Evolutionary conservation across 768 basidiomycete species (phyloP).

Genomic region (Tubosaeta brunneosetosa): DNA sequence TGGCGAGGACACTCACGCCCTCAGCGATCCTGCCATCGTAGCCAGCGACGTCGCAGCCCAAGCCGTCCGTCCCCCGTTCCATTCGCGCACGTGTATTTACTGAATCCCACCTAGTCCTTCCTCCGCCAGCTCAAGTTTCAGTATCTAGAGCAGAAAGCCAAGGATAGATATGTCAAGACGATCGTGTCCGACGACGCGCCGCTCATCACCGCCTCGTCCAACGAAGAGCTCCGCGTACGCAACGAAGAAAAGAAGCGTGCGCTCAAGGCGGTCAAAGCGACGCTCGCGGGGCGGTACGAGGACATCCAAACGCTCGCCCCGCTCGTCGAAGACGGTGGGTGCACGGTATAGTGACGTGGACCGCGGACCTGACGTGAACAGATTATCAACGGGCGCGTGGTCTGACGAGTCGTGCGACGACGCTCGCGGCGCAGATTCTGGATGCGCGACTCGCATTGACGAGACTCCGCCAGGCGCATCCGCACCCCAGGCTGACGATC

Average conservation of each 20-base stretch:
- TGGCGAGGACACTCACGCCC: conserved; percentile 20
- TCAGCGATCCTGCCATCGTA: conserved; percentile 53
- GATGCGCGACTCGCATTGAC: conserved; percentile 78
- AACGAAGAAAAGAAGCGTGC: conserved; percentile 71
- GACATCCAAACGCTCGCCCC: conserved; percentile 63
- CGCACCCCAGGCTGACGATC: conserved; percentile 75
- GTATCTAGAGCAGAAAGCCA: conserved; percentile 87
- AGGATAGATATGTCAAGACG: conserved; percentile 80
- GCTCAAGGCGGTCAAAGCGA: conserved; percentile 60
- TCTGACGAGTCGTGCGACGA: conserved; percentile 48
- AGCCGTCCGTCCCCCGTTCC: conserved; percentile 40
- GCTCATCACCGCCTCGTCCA: conserved; percentile 74
- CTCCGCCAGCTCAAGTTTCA: conserved; percentile 83
- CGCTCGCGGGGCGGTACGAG: conserved; percentile 54
- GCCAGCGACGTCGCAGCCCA: conserved; percentile 57
- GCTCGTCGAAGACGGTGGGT: conserved; percentile 57
- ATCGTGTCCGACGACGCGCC: conserved; percentile 87
- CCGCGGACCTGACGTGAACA: conserved; percentile 20
- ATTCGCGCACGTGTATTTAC: not conserved
- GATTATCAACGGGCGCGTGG: conserved; percentile 58
- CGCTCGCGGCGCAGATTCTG: conserved; percentile 71
- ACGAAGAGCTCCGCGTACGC: conserved; percentile 52
- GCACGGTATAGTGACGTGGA: not conserved
- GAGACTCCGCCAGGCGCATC: conserved; percentile 76
- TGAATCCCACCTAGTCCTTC: conserved; percentile 45